Evolutionary conservation across 768 basidiomycete species (phyloP), one percentile per base, ranked within the genome.

Genomic region (Austroboletus festivus): DNA sequence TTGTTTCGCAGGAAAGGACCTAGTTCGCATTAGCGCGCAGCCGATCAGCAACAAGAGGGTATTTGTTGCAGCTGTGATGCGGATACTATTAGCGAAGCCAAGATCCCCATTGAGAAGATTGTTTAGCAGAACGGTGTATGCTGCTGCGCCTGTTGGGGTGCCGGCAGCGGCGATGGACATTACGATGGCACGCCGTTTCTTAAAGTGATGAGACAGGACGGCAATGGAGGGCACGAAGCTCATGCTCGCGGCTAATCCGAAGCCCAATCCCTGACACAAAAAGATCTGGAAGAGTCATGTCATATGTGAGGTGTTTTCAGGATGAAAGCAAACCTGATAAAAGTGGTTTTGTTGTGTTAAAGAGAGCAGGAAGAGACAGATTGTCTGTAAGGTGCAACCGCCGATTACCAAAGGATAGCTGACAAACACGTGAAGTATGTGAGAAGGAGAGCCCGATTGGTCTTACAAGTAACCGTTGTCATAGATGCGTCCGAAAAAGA

Each of bases 381-480:
- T 19, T 11, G 41, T 43, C 19, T 77, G 74, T 23, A 81, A 67
- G 24, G 70, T 22, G 6, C 73, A 65, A 0, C 78, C 80, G 30
- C 60, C 64, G 34, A 75, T 71, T 58, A 77, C 71, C 38, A 81
- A 42, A 48, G 68, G 63, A 51, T 74, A 68, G 52, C 76, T 77
- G 47, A 4, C 26, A 20, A 19, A 31, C 4, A 15, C 35, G 28
- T 42, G 26, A 0, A 22, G 13, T 8, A 19, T 15, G 21, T 15
- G 23, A 13, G 34, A 5, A 26, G 19, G 37, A 30, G 13, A 11
- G 24, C 16, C 38, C 18, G 13, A 34, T 13, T 16, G 26, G 15
- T 47, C 72, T 20, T 52, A 74, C 75, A 78, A 79, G 60, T 77
- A 74, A 30, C 80, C 81, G 11, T 60, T 67, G 45, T 81, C 81